A percentile compares a stretch with the other conserved stretches of the same genome.
phyloP scores from a whole-genome alignment of 805 yeast genomes.

The Danielozyma ontarioensis region DNA sequence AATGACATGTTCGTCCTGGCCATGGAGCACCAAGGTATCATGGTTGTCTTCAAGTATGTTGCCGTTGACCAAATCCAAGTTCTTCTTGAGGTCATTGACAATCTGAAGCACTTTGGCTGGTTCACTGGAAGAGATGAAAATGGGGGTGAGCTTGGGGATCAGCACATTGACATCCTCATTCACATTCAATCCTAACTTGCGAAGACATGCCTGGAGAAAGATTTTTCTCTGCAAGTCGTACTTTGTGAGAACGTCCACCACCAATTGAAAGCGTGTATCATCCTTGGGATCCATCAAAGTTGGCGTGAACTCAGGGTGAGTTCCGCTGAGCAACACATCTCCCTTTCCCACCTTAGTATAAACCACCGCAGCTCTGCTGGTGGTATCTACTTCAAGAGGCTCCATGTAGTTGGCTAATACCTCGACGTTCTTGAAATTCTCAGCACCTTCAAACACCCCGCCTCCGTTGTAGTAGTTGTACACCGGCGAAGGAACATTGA shows the following conservation, averaged over 20 bases:
- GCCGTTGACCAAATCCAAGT: conserved; percentile 27
- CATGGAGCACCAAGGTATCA: conserved; percentile 53
- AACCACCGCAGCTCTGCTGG: conserved; percentile 64
- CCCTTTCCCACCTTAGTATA: conserved; percentile 70
- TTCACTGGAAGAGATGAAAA: conserved; percentile 44
- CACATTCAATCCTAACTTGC: conserved; percentile 64
- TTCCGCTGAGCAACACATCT: conserved; percentile 68
- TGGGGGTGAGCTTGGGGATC: conserved; percentile 66
- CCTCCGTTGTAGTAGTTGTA: conserved; percentile 83
- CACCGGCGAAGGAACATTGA: conserved; percentile 20
- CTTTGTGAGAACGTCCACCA: conserved; percentile 25
- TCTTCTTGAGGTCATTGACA: conserved; percentile 29
- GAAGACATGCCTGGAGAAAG: conserved; percentile 55
- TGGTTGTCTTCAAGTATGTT: conserved; percentile 43
- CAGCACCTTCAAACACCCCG: conserved; percentile 74
- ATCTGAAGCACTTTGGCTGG: conserved; percentile 27
- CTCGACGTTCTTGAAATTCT: conserved; percentile 53
- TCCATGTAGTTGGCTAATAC: conserved; percentile 68
- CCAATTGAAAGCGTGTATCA: conserved; percentile 19
- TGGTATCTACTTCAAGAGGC: conserved; percentile 44
- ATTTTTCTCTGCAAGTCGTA: conserved; percentile 45
- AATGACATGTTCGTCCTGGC: conserved; percentile 21
- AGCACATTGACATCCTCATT: conserved; percentile 42
- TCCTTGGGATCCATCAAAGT: conserved; percentile 36
- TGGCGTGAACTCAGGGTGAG: conserved; percentile 85